Evolutionary conservation across 2,329 filamentous ascomycete species (phyloP).

Genomic region (Colletotrichum liaoningense): DNA sequence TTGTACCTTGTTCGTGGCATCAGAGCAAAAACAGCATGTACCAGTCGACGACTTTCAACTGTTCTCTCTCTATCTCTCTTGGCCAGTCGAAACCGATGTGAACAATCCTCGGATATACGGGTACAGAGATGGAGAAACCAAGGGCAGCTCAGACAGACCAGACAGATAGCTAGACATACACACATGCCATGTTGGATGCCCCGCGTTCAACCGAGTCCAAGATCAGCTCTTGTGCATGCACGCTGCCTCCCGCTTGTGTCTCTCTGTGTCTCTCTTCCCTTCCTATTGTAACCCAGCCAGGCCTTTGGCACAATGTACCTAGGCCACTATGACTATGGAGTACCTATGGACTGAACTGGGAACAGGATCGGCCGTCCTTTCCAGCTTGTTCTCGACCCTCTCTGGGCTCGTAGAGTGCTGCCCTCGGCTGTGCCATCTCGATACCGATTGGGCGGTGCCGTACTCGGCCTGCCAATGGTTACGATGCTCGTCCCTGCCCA

Average conservation of each 20-base stretch:
- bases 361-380: neutral
- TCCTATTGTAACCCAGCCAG: neutral
- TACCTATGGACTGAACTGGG: neutral
- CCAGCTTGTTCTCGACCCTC: neutral
- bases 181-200: neutral
- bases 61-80: neutral
- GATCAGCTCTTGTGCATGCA: neutral
- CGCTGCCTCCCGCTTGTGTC: neutral
- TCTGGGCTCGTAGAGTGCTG: neutral
- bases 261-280: neutral
- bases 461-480: constrained; percentile 8
- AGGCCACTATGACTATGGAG: no score
- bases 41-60: neutral
- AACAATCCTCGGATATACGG: neutral
- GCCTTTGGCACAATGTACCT: neutral
- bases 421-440: neutral
- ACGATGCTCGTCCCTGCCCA: constrained; percentile 8
- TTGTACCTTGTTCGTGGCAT: neutral
- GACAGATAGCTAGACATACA: no score
- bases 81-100: neutral
- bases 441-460: constrained; percentile 2
- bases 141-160: neutral
- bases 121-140: neutral
- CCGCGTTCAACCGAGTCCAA: neutral
- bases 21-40: neutral